Base-by-base conservation (phyloP, 139 green algal genomes). In the Picochlorum sp. region DNA sequence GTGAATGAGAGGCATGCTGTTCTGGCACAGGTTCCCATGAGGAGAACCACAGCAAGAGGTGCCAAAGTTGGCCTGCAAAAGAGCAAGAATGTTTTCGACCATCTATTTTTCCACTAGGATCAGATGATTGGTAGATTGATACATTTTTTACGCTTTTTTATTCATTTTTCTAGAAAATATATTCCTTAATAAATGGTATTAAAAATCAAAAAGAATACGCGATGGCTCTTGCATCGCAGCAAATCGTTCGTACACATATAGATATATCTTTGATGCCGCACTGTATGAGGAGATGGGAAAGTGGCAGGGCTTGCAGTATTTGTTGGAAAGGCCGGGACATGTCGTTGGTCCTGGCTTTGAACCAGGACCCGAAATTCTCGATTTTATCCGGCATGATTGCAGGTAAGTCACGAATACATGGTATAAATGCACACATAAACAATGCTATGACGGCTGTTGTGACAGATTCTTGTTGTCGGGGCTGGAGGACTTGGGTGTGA, bases 401-500 rank as follows among this genome's bases (percentile, higher is more conserved):
- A 55, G 76, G 67, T 69, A 45, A 41, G 67, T 47, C 7, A 34
- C 24, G 13, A 20, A 16, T 16, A 14, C 24, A 28, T 24, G 34
- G 28, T 30, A 30, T 6, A 30, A 30, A 30, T 6, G 4, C 3
- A 30, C 28, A 30, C 3, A 30, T 30, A 30, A 30, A 30, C 28
- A 4, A 30, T 4, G 28, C 28, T 30, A 30, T 30, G 28, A 30
- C 28, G 28, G 28, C 28, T 30, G 28, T 30, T 52, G 3, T 38
- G 6, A n/a, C 56, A 71, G 0, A 69, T 98, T 18, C 83, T 98
- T 15, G 88, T 91, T 37, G 88, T 98, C 14, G 92, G 92, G 10
- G 92, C 92, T 16, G 94, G 94, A 38, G 94, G 94, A 4, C 86
- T 98, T n/a, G 94, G 94, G 18, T 98, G 94, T 68, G 94, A 98